Evolutionary conservation across 805 yeast species (phyloP).

Genomic region (Sugiyamaella floridensis): DNA sequence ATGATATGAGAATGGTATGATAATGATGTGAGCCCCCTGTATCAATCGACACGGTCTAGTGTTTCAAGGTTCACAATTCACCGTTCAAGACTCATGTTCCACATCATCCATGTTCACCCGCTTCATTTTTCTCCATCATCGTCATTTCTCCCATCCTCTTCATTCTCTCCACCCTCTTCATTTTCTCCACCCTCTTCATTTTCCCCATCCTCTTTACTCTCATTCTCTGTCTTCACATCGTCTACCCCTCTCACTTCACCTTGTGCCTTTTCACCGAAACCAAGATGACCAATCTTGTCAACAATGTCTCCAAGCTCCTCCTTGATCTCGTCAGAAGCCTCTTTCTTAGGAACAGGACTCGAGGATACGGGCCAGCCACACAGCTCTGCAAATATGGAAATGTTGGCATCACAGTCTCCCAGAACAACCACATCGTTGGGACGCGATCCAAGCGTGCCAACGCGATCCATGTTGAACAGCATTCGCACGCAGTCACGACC

Average conservation of each 20-base stretch:
- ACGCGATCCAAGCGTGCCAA: conserved; percentile 60
- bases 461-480: conserved; percentile 66
- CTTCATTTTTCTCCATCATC: no score
- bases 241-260: neutral
- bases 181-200: no score
- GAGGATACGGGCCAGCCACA: conserved; percentile 56
- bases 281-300: conserved; percentile 3
- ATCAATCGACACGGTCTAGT: no score
- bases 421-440: conserved; percentile 53
- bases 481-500: conserved; percentile 45
- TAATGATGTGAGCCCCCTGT: no score
- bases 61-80: no score
- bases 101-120: no score
- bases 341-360: conserved; percentile 22
- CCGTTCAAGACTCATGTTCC: no score
- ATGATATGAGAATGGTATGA: no score
- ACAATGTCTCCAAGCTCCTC: conserved; percentile 16
- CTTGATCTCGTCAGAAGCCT: neutral
- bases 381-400: conserved; percentile 42
- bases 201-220: no score
- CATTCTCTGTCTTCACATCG: neutral
- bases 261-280: neutral
- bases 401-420: conserved; percentile 63
- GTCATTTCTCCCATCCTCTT: no score
- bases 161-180: no score